These are phyloP conservation scores for Fusarium ambrosium DNA, from an alignment of 2,329 filamentous ascomycete genomes.

Conservation along the genomic window DNA sequence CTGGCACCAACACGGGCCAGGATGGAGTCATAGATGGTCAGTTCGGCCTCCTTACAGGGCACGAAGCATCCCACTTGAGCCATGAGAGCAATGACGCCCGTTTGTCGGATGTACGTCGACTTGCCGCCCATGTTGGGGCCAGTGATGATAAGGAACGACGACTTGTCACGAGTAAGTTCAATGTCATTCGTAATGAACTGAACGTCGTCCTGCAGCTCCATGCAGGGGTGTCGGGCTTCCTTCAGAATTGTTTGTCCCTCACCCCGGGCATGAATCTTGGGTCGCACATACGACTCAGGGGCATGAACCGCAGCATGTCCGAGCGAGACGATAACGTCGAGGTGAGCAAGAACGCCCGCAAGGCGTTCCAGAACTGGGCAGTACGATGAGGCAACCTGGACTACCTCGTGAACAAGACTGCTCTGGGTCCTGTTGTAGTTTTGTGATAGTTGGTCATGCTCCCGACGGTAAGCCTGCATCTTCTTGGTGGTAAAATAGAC, in stretches of 20 bases:
- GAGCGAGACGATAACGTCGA: conserved; percentile 95
- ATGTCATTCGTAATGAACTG: conserved; percentile 99
- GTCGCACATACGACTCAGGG: conserved; percentile 90
- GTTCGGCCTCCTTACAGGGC: conserved; percentile 87
- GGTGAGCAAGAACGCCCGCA: conserved; percentile 88
- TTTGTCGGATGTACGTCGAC: conserved; percentile 97
- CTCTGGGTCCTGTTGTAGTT: conserved; percentile 96
- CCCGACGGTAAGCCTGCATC: conserved; percentile 83
- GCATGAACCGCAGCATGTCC: conserved; percentile 95
- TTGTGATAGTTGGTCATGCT: conserved; percentile 93
- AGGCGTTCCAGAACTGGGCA: conserved; percentile 92
- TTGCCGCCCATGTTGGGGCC: conserved; percentile 99
- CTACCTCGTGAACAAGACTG: conserved; percentile 91
- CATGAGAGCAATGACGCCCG: conserved; percentile 96
- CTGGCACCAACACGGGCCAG: conserved; percentile 95
- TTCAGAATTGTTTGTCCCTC: conserved; percentile 90
- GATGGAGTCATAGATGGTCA: conserved; percentile 97
- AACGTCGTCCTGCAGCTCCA: conserved; percentile 99
- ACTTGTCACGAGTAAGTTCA: conserved; percentile 79
- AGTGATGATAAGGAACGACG: conserved; percentile 95
- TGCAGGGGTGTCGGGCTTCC: conserved; percentile 94
- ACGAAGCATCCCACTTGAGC: conserved; percentile 98
- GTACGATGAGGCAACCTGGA: conserved; percentile 93
- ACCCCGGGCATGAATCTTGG: conserved; percentile 89
- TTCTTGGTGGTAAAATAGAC: conserved; percentile 95